These are phyloP conservation scores for Coprinopsis cinerea DNA, from an alignment of 768 basidiomycete genomes.

Conservation along the genomic window DNA sequence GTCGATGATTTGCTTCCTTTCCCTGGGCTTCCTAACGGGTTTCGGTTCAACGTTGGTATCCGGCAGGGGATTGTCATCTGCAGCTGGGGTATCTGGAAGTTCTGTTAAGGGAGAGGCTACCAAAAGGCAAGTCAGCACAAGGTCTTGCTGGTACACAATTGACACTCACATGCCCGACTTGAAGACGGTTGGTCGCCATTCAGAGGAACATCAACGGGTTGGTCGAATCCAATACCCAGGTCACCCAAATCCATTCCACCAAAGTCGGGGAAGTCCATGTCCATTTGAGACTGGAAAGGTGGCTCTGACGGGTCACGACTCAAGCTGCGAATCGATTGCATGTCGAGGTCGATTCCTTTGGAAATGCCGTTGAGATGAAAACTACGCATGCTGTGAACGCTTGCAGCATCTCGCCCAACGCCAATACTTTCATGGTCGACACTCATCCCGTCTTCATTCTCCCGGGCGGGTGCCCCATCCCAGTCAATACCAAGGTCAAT, in stretches of 20 bases:
- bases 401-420: constrained; percentile 67
- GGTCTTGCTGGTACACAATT: neutral
- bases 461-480: constrained; percentile 48
- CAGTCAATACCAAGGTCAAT: constrained; percentile 76
- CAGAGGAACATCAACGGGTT: constrained; percentile 35
- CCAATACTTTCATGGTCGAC: constrained; percentile 62
- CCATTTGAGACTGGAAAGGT: constrained; percentile 52
- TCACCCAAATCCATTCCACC: constrained; percentile 62
- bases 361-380: constrained; percentile 44
- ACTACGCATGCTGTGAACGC: constrained; percentile 51
- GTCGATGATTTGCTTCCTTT: constrained; percentile 89
- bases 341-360: constrained; percentile 47
- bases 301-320: constrained; percentile 65
- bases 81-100: constrained; percentile 72
- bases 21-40: constrained; percentile 39
- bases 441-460: constrained; percentile 48
- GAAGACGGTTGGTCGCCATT: constrained; percentile 49
- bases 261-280: constrained; percentile 43
- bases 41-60: constrained; percentile 38
- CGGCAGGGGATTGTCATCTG: constrained; percentile 45
- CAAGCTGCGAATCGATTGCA: constrained; percentile 50
- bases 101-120: constrained; percentile 77
- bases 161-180: constrained; percentile 65
- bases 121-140: too few species aligned
- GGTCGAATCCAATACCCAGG: constrained; percentile 61